A percentile compares a stretch with the other conserved stretches of the same genome.
These are phyloP conservation scores for Magnusiomyces paraingens DNA, from an alignment of 1,139 yeast species.

Conservation along the genomic window DNA sequence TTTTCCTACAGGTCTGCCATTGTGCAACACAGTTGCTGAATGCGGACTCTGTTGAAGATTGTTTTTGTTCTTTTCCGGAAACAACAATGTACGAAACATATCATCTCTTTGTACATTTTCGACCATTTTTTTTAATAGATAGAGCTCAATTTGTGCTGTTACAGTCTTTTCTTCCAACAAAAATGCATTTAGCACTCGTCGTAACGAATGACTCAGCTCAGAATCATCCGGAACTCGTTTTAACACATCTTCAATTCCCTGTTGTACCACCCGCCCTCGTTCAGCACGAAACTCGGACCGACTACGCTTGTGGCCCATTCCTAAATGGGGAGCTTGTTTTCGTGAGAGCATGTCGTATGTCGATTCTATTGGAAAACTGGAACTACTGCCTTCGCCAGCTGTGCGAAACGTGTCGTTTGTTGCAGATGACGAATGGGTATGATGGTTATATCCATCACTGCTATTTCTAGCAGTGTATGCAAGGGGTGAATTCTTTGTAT, in stretches of 20 bases:
- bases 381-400: no score
- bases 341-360: no score
- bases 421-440: no score
- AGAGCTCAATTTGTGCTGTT: constrained; percentile 2
- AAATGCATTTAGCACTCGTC: not conserved
- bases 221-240: not conserved
- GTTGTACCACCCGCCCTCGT: not conserved
- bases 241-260: constrained; percentile 1
- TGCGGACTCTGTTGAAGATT: not conserved
- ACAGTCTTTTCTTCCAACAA: not conserved
- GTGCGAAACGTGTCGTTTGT: no score
- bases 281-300: not conserved
- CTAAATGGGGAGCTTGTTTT: no score
- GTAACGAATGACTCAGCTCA: not conserved
- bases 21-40: not conserved
- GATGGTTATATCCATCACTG: no score
- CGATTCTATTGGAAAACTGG: no score
- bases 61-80: not conserved
- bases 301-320: no score
- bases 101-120: constrained; percentile 2
- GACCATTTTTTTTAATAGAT: constrained; percentile 1
- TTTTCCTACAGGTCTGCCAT: not conserved
- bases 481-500: no score
- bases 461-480: no score
- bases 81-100: not conserved